Evolutionary conservation across 257 asterid species (phyloP), one percentile per base, ranked within the genome.

Genomic region (Penstemon davidsonii): DNA sequence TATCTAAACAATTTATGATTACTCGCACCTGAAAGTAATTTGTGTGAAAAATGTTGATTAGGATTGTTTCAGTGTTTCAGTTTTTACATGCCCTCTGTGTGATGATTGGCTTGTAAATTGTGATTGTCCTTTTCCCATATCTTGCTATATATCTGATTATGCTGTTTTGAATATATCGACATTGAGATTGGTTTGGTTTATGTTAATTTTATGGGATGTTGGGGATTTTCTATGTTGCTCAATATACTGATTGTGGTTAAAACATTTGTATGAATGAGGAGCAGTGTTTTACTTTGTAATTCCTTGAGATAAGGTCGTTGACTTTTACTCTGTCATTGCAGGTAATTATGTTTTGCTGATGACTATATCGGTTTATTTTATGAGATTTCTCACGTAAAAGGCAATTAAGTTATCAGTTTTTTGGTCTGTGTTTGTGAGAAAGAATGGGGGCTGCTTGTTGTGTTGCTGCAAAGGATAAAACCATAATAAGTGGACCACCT

Each of bases 381-480:
- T 40, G 46, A 65, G 69, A n/a, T 13, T 53, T 50, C 76, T 65
- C 49, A 76, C 78, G 81, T 81, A 41, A 74, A 66, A 68, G 65
- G 47, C 72, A 66, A 44, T 46, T 60, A 41, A 13, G 15, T 18
- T 46, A 46, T 76, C 57, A 33, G 52, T 43, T 73, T 51, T 56
- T 64, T 45, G 52, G 8, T 72, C 18, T 67, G 64, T 68, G 61
- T 39, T 55, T 68, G 80, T 77, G 81, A 86, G 75, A 68, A 68
- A 25, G 33, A 69, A 94, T 94, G 99, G 99, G 99, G 37, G 90
- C 99, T 70, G 99, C 89, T 57, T 94, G 99, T 78, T 94, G 99
- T 79, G 95, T 94, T 68, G 97, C 96, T 76, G 88, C 96, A 53
- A 88, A 82, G 87, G 79, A 87, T 79, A 77, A 85, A 78, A 79